A percentile compares a stretch with the other conserved stretches of the same genome.
Conservation (phyloP, 305 asterid species). For the Plantago coronopus region DNA sequence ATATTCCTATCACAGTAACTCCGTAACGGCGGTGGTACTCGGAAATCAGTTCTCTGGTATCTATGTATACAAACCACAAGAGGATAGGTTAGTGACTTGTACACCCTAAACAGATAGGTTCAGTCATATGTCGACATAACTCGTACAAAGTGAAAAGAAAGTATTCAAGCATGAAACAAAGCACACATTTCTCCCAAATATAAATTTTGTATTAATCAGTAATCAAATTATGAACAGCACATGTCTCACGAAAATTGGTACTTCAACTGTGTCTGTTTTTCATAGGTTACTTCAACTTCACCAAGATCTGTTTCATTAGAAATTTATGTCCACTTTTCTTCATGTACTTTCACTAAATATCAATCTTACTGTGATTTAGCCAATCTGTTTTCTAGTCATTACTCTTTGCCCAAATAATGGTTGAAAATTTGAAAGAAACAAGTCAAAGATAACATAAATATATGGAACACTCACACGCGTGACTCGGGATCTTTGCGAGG, state of each 20-base stretch:
- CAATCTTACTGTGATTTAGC: too few species aligned
- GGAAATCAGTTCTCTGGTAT: constrained; percentile 77
- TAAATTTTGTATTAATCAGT: too few species aligned
- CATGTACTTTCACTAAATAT: too few species aligned
- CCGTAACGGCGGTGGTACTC: constrained; percentile 66
- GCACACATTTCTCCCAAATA: neutral
- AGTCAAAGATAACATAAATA: neutral
- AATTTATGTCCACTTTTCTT: too few species aligned
- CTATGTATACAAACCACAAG: constrained; percentile 33
- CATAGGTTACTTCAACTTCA: too few species aligned
- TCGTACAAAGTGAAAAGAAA: neutral
- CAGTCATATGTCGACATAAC: constrained; percentile 7
- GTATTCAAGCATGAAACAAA: too few species aligned
- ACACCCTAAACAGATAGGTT: constrained; percentile 5
- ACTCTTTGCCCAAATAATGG: neutral
- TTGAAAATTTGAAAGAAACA: neutral
- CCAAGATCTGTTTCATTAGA: too few species aligned
- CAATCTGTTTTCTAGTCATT: too few species aligned
- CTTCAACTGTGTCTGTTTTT: too few species aligned
- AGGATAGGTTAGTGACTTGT: constrained; percentile 21
- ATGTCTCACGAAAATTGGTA: too few species aligned
- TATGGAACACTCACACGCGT: constrained; percentile 56
- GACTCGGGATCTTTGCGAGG: constrained; percentile 96
- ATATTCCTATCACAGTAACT: constrained; percentile 42
- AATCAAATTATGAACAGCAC: too few species aligned